Percentiles rank a stretch among this genome's conserved stretches.
Evolutionary conservation across 2,329 filamentous ascomycete species (phyloP).

Genomic region (Arthrobotrys musiformis): DNA sequence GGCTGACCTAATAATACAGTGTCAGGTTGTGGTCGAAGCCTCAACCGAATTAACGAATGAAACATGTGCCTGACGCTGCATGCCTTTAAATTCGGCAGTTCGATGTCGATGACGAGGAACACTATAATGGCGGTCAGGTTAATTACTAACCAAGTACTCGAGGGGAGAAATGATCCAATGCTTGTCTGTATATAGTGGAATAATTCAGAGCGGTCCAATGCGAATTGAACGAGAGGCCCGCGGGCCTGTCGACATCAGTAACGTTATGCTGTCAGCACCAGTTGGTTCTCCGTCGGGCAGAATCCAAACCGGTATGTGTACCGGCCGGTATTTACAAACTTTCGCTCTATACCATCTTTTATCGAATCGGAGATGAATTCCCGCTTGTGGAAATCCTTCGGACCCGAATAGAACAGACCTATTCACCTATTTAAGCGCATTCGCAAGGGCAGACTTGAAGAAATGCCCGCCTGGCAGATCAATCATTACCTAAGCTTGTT

Average conservation of each 20-base stretch:
- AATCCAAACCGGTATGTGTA: neutral
- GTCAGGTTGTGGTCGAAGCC: too few relatives aligned
- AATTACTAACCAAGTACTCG: neutral
- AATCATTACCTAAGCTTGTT: neutral
- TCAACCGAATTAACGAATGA: conserved; percentile 8
- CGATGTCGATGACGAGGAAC: neutral
- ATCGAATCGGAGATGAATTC: neutral
- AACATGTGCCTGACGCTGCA: neutral
- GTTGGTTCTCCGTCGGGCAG: neutral
- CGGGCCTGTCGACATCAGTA: too few relatives aligned
- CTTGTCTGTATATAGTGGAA: too few relatives aligned
- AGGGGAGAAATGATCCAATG: neutral
- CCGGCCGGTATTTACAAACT: too few relatives aligned
- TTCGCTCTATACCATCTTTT: neutral
- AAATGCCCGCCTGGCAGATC: conserved; percentile 4
- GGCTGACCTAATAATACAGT: conserved; percentile 11
- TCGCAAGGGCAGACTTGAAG: neutral
- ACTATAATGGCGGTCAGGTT: neutral
- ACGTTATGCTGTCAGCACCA: too few relatives aligned
- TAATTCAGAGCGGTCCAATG: too few relatives aligned
- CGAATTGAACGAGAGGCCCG: too few relatives aligned
- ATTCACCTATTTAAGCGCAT: neutral
- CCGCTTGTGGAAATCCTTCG: neutral
- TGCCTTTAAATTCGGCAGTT: conserved; percentile 5
- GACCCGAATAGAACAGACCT: too few relatives aligned